Base-by-base conservation (phyloP, 495 filamentous ascomycete genomes). In the Aspergillus baeticus region DNA sequence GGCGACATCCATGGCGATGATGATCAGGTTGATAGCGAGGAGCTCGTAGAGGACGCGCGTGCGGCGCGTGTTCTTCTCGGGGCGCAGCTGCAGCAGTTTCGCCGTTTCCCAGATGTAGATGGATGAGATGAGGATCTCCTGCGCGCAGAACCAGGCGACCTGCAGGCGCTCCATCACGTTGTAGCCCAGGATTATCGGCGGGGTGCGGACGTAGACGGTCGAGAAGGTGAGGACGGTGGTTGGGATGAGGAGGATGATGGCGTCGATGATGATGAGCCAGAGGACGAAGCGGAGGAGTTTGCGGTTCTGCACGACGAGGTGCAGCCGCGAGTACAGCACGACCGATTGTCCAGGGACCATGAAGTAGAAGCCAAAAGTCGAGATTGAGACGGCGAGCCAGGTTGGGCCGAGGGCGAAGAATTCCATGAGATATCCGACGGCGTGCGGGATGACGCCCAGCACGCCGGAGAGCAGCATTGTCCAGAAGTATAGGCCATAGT, bases 261-360 rank as follows among this genome's bases (percentile, higher is more conserved):
- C 69, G 63, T 85, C 73, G 62, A 81, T 39, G 17, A 85, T 76
- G 51, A 89, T 86, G 66, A 86, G 77, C 61, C 51, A 73, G 5
- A 82, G 72, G 0, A 86, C 70, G 23, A 67, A 62, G n/a, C 79
- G 78, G 2, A 86, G 64, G 8, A 77, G 51, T n/a, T 58, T 67
- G 14, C 61, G 65, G 21, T 73, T 78, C 38, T 77, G 74, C 6
- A 80, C 70, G 17, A 89, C 72, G 26, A 87, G 68, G 60, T 87
- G 82, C 0, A 89, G 78, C 10, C 86, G 81, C 3, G 84, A 87
- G 61, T 82, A 89, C 10, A 89, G 75, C 3, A 89, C 84, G 13
- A 88, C 56, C n/a, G 83, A 84, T 66, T 87, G 84, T 3, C 82
- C 83, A 0, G 83, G 81, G 0, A 88, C 82, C 83, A 87, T 86